These are phyloP conservation scores for Phytophthora sp. DNA, from an alignment of 352 stramenopile genomes.

Conservation along the genomic window DNA sequence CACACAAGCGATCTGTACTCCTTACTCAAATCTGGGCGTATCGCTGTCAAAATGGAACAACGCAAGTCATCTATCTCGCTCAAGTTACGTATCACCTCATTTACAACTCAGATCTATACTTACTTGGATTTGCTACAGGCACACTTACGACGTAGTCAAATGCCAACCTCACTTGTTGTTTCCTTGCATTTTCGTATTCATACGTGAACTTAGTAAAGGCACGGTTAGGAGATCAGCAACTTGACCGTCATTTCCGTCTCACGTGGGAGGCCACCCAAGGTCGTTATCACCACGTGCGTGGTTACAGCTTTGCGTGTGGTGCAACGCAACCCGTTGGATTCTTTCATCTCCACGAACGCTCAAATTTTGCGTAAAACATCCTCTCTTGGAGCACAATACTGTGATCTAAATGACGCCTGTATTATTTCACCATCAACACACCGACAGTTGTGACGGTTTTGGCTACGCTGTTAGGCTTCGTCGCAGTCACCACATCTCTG, in stretches of 20 bases:
- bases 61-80: slow-evolving; percentile 23
- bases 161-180: slow-evolving; percentile 18
- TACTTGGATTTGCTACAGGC: slow-evolving; percentile 27
- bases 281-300: slow-evolving; percentile 1
- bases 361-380: slow-evolving; percentile 13
- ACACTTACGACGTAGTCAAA: slow-evolving; percentile 18
- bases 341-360: slow-evolving; percentile 1
- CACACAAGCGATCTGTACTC: slow-evolving; percentile 28
- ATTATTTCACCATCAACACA: slow-evolving; percentile 5
- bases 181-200: slow-evolving; percentile 21
- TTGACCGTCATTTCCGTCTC: slow-evolving; percentile 18
- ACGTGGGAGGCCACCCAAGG: slow-evolving; percentile 19
- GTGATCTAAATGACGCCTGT: slow-evolving; percentile 9
- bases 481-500: not conserved
- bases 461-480: not conserved
- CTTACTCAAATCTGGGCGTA: slow-evolving; percentile 39
- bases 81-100: slow-evolving; percentile 30
- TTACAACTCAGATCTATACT: slow-evolving; percentile 29
- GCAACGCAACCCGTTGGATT: slow-evolving; percentile 1
- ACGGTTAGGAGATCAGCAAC: slow-evolving; percentile 4
- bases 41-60: slow-evolving; percentile 30
- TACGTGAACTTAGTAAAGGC: slow-evolving; percentile 13
- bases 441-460: not conserved
- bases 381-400: not conserved
- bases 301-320: not conserved